Conservation (phyloP, 257 asterid genomes). For the Scutellaria baicalensis region DNA sequence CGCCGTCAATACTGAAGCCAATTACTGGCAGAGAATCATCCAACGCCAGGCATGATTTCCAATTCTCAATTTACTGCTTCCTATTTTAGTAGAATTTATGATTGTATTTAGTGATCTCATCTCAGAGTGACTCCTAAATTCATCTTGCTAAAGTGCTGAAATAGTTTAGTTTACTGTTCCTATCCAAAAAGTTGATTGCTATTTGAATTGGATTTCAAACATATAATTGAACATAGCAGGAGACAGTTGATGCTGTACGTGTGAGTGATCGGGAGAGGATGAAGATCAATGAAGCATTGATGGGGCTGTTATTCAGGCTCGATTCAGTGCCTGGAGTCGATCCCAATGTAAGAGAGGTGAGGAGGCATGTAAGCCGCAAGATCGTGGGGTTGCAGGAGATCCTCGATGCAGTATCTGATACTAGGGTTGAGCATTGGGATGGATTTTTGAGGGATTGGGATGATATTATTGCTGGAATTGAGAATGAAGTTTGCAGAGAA, state of each 20-base stretch:
- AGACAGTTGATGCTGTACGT: slow-evolving; percentile 92
- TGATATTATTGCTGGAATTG: slow-evolving; percentile 56
- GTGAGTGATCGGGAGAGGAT: slow-evolving; percentile 58
- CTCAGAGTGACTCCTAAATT: not conserved
- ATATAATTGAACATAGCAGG: slow-evolving; percentile 37
- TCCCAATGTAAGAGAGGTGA: slow-evolving; percentile 73
- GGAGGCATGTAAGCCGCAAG: slow-evolving; percentile 80
- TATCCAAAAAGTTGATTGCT: not conserved
- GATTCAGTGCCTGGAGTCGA: slow-evolving; percentile 94
- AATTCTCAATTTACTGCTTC: not conserved
- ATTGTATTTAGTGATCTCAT: not conserved
- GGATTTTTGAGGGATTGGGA: slow-evolving; percentile 82
- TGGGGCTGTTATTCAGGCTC: slow-evolving; percentile 57
- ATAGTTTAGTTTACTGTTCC: not conserved
- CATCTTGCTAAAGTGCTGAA: not conserved
- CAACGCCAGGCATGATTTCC: slow-evolving; percentile 63
- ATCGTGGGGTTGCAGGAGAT: slow-evolving; percentile 95
- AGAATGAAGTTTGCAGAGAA: slow-evolving; percentile 57
- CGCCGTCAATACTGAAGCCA: slow-evolving; percentile 70
- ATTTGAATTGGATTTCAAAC: not conserved
- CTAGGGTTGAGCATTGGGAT: slow-evolving; percentile 64
- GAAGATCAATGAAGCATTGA: slow-evolving; percentile 74
- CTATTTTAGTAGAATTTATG: not conserved
- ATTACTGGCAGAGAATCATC: slow-evolving; percentile 59
- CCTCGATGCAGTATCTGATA: slow-evolving; percentile 70